Conservation (phyloP, 2,329 filamentous ascomycete genomes). For the Colletotrichum tropicale region DNA sequence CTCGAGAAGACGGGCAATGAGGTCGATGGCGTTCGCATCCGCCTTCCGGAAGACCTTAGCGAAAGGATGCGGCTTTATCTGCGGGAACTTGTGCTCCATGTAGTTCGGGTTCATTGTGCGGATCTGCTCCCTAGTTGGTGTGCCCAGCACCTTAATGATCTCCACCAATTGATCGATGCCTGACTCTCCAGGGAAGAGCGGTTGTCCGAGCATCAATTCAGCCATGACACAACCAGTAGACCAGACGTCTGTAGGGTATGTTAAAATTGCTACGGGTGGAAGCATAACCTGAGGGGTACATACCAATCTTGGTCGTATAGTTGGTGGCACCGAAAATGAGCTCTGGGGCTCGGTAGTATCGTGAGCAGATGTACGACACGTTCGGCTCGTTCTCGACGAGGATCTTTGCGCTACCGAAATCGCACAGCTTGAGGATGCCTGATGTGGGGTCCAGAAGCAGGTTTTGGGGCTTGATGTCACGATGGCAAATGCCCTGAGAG, state of each 20-base stretch:
- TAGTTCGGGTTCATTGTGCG: conserved; percentile 99
- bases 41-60: conserved; percentile 99
- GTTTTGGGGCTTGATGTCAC: conserved; percentile 99
- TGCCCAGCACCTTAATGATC: conserved; percentile 98
- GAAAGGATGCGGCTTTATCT: conserved; percentile 99
- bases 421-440: conserved; percentile 94
- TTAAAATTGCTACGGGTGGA: neutral
- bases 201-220: conserved; percentile 97
- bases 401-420: conserved; percentile 99
- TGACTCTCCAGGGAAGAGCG: conserved; percentile 96
- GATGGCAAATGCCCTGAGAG: conserved; percentile 97
- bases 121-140: conserved; percentile 96
- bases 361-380: conserved; percentile 98
- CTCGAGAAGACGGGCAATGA: conserved; percentile 92
- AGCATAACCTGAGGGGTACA: conserved; percentile 33
- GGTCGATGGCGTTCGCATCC: conserved; percentile 87
- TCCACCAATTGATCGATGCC: conserved; percentile 98
- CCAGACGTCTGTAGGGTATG: conserved; percentile 79
- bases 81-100: conserved; percentile 99
- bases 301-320: conserved; percentile 99
- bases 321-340: conserved; percentile 99
- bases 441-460: conserved; percentile 89
- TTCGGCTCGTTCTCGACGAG: conserved; percentile 98
- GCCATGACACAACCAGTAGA: conserved; percentile 99
- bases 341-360: conserved; percentile 97